Base-by-base conservation (phyloP, 1,284 basidiomycete genomes). In the Leucoagaricus sp. region DNA sequence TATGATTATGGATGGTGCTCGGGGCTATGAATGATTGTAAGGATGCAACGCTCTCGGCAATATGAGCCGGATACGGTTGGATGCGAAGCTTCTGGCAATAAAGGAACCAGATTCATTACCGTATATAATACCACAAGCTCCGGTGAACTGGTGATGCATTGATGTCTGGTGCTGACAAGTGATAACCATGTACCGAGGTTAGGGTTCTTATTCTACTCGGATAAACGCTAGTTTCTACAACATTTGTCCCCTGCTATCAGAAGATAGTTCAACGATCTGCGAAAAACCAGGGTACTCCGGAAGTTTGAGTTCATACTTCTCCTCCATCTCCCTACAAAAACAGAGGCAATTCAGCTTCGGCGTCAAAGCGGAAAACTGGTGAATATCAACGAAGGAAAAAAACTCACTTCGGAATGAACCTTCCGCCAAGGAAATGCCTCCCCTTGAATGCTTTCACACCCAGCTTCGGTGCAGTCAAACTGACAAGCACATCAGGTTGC, bases 401-500 rank as follows among this genome's bases (percentile, higher is more conserved):
- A 21, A 49, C 51, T 64, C 63, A 95, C 93, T 81, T 89, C 9
- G 93, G 85, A 15, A 98, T 82, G 68, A 99, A 99, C 51, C 96
- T 79, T 0, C 96, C 97, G 2, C 94, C 95, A 1, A 98, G 78
- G 71, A 94, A 98, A 77, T 99, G 97, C 44, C 83, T 77, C 8
- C 95, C 93, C 25, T 73, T 82, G 72, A 93, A 98, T 7, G 69
- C 71, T 61, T 77, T 79, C 3, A 89, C 88, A 1, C 97, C 97
- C 64, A 89, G 78, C 74, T 99, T 99, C 1, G 97, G 97, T 9
- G 93, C 95, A 0, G 96, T 98, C 63, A 99, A 75, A 64, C 92
- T 95, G 56, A 99, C 74, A 38, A 99, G 75, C 1, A 94, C 91
- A 49, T 91, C 83, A 0, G 96, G 93, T 23, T 84, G 77, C 58